phyloP scores from a whole-genome alignment of 2,329 filamentous ascomycete species.

The Ustulina deusta region DNA sequence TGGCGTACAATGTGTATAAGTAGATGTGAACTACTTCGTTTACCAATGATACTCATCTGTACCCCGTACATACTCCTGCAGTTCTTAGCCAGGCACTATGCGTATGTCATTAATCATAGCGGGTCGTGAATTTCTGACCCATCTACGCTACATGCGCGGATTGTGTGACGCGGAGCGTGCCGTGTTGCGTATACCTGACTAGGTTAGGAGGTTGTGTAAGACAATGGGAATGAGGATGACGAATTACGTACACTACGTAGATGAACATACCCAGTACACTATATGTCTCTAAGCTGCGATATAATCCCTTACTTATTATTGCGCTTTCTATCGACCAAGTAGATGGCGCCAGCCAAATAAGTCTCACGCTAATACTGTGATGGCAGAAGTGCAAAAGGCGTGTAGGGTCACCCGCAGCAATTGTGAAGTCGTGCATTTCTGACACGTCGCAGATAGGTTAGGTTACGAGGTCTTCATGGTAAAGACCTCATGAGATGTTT shows the following conservation, averaged over 20 bases:
- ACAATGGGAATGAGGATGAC: constrained; percentile 6
- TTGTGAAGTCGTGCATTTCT: constrained; percentile 27
- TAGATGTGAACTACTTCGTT: constrained; percentile 28
- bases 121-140: constrained; percentile 12
- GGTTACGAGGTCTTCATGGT: constrained; percentile 14
- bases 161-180: constrained; percentile 19
- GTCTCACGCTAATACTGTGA: constrained; percentile 5
- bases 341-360: constrained; percentile 21
- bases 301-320: not conserved
- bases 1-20: constrained; percentile 21
- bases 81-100: constrained; percentile 29
- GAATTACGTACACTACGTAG: constrained; percentile 16
- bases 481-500: constrained; percentile 10
- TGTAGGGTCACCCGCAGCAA: not conserved
- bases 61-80: constrained; percentile 30
- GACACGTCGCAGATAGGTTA: constrained; percentile 13
- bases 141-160: constrained; percentile 2
- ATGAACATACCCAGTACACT: not conserved
- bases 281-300: not conserved
- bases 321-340: not conserved
- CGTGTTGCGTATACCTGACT: constrained; percentile 18
- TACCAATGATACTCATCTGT: constrained; percentile 26
- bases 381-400: not conserved
- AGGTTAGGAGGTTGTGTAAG: constrained; percentile 1
- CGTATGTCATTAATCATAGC: constrained; percentile 26